phyloP scores from a whole-genome alignment of 176 grass and related monocot genomes.

The Paspalum notatum region DNA sequence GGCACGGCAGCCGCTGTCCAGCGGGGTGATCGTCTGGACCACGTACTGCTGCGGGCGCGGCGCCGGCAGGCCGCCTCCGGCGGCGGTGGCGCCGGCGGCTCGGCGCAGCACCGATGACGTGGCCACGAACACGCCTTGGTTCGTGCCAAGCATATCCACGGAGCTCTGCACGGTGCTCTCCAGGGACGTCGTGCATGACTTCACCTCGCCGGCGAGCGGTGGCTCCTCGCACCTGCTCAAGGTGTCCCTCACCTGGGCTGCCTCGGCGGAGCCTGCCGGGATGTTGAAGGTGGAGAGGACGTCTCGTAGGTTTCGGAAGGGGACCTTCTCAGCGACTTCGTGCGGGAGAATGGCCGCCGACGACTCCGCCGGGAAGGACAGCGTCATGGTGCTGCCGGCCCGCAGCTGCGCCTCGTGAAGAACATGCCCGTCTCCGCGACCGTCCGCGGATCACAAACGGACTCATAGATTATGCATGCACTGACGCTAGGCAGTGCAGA shows the following conservation, averaged over 20 bases:
- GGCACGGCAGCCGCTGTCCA: background rate
- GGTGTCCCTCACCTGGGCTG: background rate
- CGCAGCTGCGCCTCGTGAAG: background rate
- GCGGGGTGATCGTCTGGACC: background rate
- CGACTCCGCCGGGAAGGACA: background rate
- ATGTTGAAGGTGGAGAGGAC: conserved; percentile 1
- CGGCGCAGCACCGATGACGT: background rate
- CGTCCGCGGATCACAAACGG: background rate
- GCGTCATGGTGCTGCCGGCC: background rate
- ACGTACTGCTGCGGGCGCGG: background rate
- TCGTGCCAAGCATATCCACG: background rate
- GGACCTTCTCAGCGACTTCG: background rate
- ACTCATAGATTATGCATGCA: background rate
- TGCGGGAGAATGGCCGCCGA: background rate
- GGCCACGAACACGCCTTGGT: background rate
- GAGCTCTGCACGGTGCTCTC: conserved; percentile 9
- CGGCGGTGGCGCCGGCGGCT: background rate
- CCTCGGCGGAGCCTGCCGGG: background rate
- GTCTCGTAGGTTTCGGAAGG: background rate
- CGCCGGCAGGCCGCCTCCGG: background rate
- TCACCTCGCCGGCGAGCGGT: background rate
- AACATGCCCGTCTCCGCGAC: background rate
- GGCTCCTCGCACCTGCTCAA: background rate
- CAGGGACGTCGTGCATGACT: background rate
- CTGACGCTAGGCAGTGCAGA: background rate